These are phyloP conservation scores for Albifimbria verrucaria DNA, from an alignment of 2,329 filamentous ascomycete species.

Conservation along the genomic window DNA sequence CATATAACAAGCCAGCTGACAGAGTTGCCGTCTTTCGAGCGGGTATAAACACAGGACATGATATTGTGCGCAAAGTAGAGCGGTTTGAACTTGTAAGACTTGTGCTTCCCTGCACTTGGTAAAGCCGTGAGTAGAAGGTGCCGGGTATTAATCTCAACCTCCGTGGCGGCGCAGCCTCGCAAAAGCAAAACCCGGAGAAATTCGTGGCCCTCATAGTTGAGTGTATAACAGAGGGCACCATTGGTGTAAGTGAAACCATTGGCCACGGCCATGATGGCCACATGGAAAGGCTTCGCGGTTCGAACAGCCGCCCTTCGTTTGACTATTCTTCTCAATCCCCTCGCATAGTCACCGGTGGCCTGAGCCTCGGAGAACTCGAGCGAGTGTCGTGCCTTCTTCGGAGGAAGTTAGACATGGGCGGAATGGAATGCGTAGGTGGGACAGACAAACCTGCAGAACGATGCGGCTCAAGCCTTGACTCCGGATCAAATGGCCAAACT, in stretches of 20 bases:
- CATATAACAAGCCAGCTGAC: slow-evolving; percentile 50
- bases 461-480: slow-evolving; percentile 55
- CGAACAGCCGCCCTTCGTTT: slow-evolving; percentile 60
- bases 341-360: slow-evolving; percentile 14
- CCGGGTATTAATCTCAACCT: slow-evolving; percentile 55
- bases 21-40: slow-evolving; percentile 26
- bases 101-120: slow-evolving; percentile 27
- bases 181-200: slow-evolving; percentile 58
- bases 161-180: slow-evolving; percentile 41
- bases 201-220: slow-evolving; percentile 33
- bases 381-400: slow-evolving; percentile 16
- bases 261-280: slow-evolving; percentile 56
- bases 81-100: slow-evolving; percentile 47
- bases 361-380: slow-evolving; percentile 17
- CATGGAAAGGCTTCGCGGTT: slow-evolving; percentile 59
- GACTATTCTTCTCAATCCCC: slow-evolving; percentile 51
- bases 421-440: not conserved
- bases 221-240: slow-evolving; percentile 63
- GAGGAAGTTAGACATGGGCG: not conserved
- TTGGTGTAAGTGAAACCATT: slow-evolving; percentile 60
- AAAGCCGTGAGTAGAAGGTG: slow-evolving; percentile 33
- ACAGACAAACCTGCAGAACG: slow-evolving; percentile 51
- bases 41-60: slow-evolving; percentile 54
- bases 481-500: slow-evolving; percentile 46
- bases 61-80: slow-evolving; percentile 56